These are phyloP conservation scores for Vanrija pseudolonga DNA, from an alignment of 1,284 basidiomycete species.

Conservation along the genomic window DNA sequence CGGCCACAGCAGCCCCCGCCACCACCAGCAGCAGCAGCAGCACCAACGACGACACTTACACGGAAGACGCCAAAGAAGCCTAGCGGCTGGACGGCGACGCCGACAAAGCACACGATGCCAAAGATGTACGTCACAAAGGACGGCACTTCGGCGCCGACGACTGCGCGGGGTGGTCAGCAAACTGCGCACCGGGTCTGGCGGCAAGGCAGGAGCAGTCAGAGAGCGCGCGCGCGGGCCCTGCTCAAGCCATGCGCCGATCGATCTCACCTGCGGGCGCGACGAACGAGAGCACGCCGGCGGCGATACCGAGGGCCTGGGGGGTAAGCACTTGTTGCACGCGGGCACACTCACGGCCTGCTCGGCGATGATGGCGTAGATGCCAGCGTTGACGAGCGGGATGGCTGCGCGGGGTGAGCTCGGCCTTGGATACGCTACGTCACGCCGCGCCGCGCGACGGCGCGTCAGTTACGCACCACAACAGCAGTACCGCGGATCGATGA, in stretches of 20 bases:
- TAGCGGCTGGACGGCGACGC: slow-evolving; percentile 66
- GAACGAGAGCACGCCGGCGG: slow-evolving; percentile 72
- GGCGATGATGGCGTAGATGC: slow-evolving; percentile 72
- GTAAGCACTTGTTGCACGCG: background rate
- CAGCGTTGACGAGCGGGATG: slow-evolving; percentile 77
- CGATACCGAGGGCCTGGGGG: slow-evolving; percentile 55
- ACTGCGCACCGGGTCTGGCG: too few species aligned
- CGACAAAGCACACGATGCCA: slow-evolving; percentile 68
- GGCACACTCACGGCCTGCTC: slow-evolving; percentile 62
- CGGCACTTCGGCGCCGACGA: slow-evolving; percentile 77
- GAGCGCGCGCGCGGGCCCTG: background rate
- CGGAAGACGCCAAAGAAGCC: slow-evolving; percentile 76
- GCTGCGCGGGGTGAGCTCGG: slow-evolving; percentile 49
- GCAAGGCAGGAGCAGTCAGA: too few species aligned
- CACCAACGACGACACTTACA: slow-evolving; percentile 52
- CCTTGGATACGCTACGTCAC: too few species aligned
- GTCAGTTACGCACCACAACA: slow-evolving; percentile 18
- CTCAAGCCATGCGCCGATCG: background rate
- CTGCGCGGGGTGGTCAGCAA: slow-evolving; percentile 52
- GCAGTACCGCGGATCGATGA: slow-evolving; percentile 45
- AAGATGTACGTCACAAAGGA: slow-evolving; percentile 69
- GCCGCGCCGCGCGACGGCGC: too few species aligned
- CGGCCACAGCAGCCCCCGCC: too few species aligned
- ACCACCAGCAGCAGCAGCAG: too few species aligned
- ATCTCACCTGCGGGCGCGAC: slow-evolving; percentile 59